Conservation (phyloP, 768 basidiomycete species). For the Calocera cornea region DNA sequence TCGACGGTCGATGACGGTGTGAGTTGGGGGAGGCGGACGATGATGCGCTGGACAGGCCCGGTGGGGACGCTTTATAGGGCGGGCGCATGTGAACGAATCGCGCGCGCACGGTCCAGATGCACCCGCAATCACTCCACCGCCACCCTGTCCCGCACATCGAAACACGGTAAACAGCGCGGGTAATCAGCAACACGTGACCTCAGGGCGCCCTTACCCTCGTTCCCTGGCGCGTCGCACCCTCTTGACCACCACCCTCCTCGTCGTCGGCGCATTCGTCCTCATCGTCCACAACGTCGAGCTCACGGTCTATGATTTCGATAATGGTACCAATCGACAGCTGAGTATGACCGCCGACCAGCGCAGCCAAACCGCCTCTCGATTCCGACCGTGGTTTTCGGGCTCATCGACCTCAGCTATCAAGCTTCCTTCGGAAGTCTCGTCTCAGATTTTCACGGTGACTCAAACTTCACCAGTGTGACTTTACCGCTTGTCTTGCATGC, state of each 20-base stretch:
- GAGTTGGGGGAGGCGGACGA: neutral
- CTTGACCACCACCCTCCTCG: slow-evolving; percentile 1
- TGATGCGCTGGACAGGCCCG: neutral
- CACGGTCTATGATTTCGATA: neutral
- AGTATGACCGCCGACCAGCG: neutral
- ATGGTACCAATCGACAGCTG: neutral
- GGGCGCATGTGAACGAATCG: neutral
- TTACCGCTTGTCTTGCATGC: too few species aligned
- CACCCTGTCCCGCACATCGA: neutral
- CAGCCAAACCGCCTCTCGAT: neutral
- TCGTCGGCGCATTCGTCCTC: neutral
- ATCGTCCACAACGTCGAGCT: neutral
- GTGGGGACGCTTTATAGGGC: slow-evolving; percentile 1
- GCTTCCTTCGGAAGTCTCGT: neutral
- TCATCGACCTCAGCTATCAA: neutral
- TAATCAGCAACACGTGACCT: slow-evolving; percentile 2
- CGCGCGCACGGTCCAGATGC: neutral
- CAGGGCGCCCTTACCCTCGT: neutral
- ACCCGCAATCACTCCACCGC: neutral
- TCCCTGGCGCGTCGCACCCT: neutral
- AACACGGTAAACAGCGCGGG: slow-evolving; percentile 1
- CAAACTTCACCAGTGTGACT: too few species aligned
- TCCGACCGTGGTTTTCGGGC: neutral
- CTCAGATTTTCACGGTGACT: neutral
- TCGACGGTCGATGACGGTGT: slow-evolving; percentile 1